A percentile compares a stretch with the other conserved stretches of the same genome.
phyloP scores from a whole-genome alignment of 2,329 filamentous ascomycete genomes.

The Lecanicillium sp. region DNA sequence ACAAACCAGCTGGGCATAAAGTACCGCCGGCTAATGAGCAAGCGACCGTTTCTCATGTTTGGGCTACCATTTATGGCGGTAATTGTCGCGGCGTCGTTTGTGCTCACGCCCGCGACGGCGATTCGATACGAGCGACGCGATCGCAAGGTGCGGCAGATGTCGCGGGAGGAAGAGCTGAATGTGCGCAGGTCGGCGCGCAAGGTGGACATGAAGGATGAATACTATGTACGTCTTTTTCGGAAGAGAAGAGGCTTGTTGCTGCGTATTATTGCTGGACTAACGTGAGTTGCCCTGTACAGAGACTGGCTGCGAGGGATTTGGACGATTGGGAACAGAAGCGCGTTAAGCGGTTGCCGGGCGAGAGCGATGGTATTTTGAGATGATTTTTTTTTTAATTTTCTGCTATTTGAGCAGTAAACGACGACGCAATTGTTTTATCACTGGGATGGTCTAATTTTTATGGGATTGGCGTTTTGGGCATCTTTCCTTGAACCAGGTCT shows the following conservation, averaged over 20 bases:
- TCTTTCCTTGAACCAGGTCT: too few relatives aligned
- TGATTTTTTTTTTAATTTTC: too few relatives aligned
- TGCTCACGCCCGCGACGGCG: constrained; percentile 88
- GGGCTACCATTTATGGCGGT: constrained; percentile 86
- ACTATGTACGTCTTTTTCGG: constrained; percentile 56
- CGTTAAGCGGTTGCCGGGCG: constrained; percentile 80
- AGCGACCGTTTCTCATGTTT: constrained; percentile 84
- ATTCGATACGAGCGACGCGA: constrained; percentile 91
- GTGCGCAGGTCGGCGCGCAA: constrained; percentile 62
- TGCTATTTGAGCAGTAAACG: too few relatives aligned
- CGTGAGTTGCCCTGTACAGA: constrained; percentile 12
- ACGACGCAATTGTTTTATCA: too few relatives aligned
- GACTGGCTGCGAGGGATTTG: constrained; percentile 68
- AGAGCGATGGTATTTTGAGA: constrained; percentile 73
- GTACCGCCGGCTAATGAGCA: constrained; percentile 68
- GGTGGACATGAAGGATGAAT: constrained; percentile 78
- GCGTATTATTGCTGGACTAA: constrained; percentile 1
- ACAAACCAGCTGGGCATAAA: constrained; percentile 60
- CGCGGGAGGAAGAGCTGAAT: constrained; percentile 77
- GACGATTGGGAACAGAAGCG: constrained; percentile 97
- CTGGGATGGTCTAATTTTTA: too few relatives aligned
- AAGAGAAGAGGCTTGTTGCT: background rate
- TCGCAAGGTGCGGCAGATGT: constrained; percentile 77
- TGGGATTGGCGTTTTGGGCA: too few relatives aligned
- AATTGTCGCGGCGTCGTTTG: constrained; percentile 87